phyloP scores from a whole-genome alignment of 2,329 filamentous ascomycete species.

The Emergomyces orientalis region DNA sequence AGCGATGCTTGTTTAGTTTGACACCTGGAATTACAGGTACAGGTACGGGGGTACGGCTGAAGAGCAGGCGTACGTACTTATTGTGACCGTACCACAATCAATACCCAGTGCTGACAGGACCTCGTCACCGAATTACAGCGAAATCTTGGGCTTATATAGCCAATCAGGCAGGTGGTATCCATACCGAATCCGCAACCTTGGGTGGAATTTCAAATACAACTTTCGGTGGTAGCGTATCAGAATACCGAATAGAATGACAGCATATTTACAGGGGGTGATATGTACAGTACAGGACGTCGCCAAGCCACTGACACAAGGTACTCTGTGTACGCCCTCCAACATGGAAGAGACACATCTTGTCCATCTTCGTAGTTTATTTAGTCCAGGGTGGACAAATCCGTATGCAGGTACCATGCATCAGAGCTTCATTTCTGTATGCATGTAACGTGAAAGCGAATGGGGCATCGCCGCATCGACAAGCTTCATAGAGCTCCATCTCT shows the following conservation, averaged over 20 bases:
- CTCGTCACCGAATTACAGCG: neutral
- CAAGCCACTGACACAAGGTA: no score
- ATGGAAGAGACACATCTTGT: neutral
- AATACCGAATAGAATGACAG: neutral
- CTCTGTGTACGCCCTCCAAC: neutral
- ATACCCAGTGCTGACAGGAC: no score
- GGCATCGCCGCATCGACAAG: neutral
- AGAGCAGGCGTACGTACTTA: no score
- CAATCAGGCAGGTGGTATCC: neutral
- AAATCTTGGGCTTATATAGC: neutral
- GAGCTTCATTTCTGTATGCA: neutral
- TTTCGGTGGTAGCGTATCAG: neutral
- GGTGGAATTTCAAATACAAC: neutral
- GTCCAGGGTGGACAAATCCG: neutral
- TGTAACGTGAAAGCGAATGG: neutral
- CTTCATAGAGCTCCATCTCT: neutral
- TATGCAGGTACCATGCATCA: neutral
- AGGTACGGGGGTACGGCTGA: neutral
- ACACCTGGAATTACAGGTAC: neutral
- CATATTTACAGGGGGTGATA: neutral
- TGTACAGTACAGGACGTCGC: neutral
- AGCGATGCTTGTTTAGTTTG: neutral
- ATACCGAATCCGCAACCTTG: neutral
- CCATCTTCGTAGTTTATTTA: neutral
- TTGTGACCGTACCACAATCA: no score